These are phyloP conservation scores for Penicillium paxilli DNA, from an alignment of 495 filamentous ascomycete species.

Conservation along the genomic window DNA sequence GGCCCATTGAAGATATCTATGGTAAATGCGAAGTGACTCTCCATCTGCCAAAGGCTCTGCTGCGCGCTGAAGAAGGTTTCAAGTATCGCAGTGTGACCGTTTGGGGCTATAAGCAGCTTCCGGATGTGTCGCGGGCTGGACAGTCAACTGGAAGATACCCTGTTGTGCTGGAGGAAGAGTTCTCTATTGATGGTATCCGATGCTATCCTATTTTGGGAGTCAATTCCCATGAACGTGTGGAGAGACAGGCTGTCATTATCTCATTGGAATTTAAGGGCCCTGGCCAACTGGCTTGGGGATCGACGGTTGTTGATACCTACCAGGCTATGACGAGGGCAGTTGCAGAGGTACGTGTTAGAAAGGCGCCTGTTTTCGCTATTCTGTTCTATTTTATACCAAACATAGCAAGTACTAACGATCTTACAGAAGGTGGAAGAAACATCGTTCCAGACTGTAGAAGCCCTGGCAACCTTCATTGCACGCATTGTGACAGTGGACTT, in stretches of 20 bases:
- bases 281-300: constrained; percentile 41
- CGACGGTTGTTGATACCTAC: constrained; percentile 43
- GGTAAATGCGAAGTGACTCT: constrained; percentile 43
- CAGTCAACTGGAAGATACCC: constrained; percentile 24
- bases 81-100: constrained; percentile 41
- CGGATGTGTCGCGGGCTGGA: constrained; percentile 12
- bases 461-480: constrained; percentile 54
- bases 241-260: constrained; percentile 57
- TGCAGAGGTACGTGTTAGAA: constrained; percentile 38
- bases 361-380: not conserved
- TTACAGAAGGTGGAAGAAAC: constrained; percentile 52
- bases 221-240: constrained; percentile 57
- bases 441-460: constrained; percentile 57
- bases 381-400: not conserved
- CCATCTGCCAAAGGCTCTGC: constrained; percentile 42
- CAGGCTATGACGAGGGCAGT: constrained; percentile 44
- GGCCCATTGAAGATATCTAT: constrained; percentile 33
- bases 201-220: constrained; percentile 56
- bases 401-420: not conserved
- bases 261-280: constrained; percentile 47
- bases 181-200: constrained; percentile 43
- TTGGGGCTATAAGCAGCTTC: constrained; percentile 32
- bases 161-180: constrained; percentile 45
- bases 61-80: constrained; percentile 43
- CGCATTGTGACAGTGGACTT: constrained; percentile 53